phyloP scores from a whole-genome alignment of 257 asterid genomes.

The Jasminum sambac region DNA sequence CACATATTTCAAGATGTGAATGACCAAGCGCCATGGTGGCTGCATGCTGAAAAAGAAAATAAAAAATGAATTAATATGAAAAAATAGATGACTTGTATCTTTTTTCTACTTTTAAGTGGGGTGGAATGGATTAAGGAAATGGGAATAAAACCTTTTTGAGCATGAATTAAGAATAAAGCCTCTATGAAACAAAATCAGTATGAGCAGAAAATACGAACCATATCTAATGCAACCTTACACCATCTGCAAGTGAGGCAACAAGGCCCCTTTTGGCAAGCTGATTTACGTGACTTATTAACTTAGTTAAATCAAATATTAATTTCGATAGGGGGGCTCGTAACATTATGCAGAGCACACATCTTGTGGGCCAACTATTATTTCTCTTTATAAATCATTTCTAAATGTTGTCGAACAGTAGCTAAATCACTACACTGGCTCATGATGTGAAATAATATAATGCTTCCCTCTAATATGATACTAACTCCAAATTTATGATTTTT shows the following conservation, averaged over 20 bases:
- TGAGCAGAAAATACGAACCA: slow-evolving; percentile 15
- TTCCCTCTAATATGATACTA: not conserved
- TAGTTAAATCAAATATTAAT: no score
- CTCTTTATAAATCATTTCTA: no score
- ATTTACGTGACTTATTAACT: no score
- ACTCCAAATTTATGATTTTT: not conserved
- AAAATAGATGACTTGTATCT: slow-evolving; percentile 12
- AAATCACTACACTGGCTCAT: slow-evolving; percentile 3
- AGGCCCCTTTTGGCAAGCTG: no score
- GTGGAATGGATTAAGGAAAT: slow-evolving; percentile 11
- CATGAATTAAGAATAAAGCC: slow-evolving; percentile 8
- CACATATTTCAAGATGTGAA: slow-evolving; percentile 95
- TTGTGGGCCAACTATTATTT: no score
- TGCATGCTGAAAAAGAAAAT: slow-evolving; percentile 60
- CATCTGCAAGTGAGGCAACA: slow-evolving; percentile 1
- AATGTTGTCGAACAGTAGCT: not conserved
- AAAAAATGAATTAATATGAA: slow-evolving; percentile 19
- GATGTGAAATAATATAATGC: not conserved
- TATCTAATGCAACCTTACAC: slow-evolving; percentile 6
- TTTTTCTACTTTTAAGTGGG: slow-evolving; percentile 15
- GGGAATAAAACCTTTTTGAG: slow-evolving; percentile 16
- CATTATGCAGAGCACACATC: no score
- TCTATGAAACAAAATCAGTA: not conserved
- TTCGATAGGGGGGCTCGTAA: no score
- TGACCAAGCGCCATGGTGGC: slow-evolving; percentile 99